These are phyloP conservation scores for Cladosporium sp. DNA, from an alignment of 2,329 filamentous ascomycete genomes.

Conservation along the genomic window DNA sequence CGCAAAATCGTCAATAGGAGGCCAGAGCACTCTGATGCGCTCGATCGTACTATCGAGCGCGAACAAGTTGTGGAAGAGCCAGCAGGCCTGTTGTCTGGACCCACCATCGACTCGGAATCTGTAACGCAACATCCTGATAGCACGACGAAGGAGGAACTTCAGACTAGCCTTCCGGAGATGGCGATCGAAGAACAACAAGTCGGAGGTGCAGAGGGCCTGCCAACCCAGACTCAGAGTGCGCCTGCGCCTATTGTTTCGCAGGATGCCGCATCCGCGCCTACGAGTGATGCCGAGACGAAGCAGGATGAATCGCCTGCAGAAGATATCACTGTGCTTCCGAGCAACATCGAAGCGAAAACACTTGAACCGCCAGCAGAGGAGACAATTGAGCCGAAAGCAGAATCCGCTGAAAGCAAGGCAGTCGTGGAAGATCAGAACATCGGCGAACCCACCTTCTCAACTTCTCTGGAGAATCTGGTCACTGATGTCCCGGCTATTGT, in stretches of 20 bases:
- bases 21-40: too few species aligned
- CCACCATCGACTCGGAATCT: not conserved
- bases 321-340: not conserved
- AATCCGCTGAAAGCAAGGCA: not conserved
- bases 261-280: not conserved
- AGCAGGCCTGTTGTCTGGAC: not conserved
- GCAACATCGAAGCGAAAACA: not conserved
- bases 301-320: not conserved
- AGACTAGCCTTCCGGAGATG: not conserved
- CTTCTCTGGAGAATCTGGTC: not conserved
- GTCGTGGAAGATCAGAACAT: not conserved
- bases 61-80: not conserved
- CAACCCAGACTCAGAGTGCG: not conserved
- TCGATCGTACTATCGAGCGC: not conserved
- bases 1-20: too few species aligned
- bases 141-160: not conserved
- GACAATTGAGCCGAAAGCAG: not conserved
- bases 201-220: not conserved
- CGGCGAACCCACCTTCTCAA: slow-evolving; percentile 2
- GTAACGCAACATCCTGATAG: not conserved
- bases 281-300: not conserved
- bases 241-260: not conserved
- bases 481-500: slow-evolving; percentile 12
- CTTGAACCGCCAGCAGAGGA: not conserved
- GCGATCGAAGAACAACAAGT: not conserved